A percentile compares a stretch with the other conserved stretches of the same genome.
phyloP scores from a whole-genome alignment of 495 filamentous ascomycete species.

The Aspergillus conjunctus region DNA sequence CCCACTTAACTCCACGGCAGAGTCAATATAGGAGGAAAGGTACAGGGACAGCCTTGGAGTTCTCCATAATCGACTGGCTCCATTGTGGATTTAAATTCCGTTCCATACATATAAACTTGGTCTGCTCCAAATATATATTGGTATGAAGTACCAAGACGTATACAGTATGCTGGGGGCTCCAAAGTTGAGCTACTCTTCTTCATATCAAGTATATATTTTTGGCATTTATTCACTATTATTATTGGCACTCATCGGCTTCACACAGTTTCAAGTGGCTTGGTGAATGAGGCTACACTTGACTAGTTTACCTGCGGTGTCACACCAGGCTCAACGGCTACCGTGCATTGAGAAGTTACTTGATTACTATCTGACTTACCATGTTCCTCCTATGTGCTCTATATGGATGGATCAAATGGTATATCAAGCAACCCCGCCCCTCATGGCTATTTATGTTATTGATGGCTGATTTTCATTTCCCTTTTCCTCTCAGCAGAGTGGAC shows the following conservation, averaged over 20 bases:
- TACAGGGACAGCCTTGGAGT: background rate
- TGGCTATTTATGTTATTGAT: too few relatives aligned
- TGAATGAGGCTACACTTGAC: conserved; percentile 4
- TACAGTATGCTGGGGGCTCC: too few relatives aligned
- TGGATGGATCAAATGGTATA: background rate
- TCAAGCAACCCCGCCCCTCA: background rate
- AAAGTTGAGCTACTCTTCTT: too few relatives aligned
- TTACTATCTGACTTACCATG: background rate
- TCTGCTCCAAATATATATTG: background rate
- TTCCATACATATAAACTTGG: conserved; percentile 12
- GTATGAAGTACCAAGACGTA: background rate
- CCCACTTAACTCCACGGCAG: conserved; percentile 30
- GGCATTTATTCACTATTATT: too few relatives aligned
- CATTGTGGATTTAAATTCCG: conserved; percentile 4
- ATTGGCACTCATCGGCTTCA: background rate
- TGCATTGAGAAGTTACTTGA: conserved; percentile 2
- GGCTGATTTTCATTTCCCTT: too few relatives aligned
- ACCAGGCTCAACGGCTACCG: conserved; percentile 14
- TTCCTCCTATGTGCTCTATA: background rate
- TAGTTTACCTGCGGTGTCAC: conserved; percentile 15
- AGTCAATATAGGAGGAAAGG: conserved; percentile 16
- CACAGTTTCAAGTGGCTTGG: conserved; percentile 1
- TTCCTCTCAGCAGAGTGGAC: too few relatives aligned
- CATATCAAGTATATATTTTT: too few relatives aligned
- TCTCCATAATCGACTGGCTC: background rate